A percentile compares a stretch with the other conserved stretches of the same genome.
Conservation (phyloP, 2,329 filamentous ascomycete genomes). For the Penicillium sp. region DNA sequence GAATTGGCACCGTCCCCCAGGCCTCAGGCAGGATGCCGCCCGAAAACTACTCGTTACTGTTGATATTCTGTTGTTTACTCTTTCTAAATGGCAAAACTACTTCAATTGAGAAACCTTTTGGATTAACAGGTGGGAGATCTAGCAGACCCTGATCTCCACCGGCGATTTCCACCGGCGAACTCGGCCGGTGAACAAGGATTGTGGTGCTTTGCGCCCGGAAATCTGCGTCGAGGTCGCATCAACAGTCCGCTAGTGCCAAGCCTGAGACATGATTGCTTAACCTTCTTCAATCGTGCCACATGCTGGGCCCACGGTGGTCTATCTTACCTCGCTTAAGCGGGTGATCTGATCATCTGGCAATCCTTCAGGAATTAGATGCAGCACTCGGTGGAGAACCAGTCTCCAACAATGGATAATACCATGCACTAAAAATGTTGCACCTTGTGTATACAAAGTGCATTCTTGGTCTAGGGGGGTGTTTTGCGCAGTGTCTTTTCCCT, state of each 20-base stretch:
- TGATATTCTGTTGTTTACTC: neutral
- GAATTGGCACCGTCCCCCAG: neutral
- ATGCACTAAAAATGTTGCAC: neutral
- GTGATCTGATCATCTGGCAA: neutral
- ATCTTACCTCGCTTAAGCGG: neutral
- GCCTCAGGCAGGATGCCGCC: neutral
- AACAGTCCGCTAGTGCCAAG: neutral
- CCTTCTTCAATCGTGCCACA: slow-evolving; percentile 1
- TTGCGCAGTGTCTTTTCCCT: neutral
- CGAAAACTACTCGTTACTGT: neutral
- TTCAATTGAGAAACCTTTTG: neutral
- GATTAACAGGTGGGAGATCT: neutral
- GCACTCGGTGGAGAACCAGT: neutral
- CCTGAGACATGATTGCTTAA: slow-evolving; percentile 1
- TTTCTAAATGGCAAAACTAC: neutral
- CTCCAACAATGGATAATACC: neutral
- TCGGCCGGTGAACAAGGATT: slow-evolving; percentile 5
- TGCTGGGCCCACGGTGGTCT: neutral
- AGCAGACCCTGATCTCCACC: neutral
- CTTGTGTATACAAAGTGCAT: neutral
- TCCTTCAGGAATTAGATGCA: slow-evolving; percentile 4
- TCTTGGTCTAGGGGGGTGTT: neutral
- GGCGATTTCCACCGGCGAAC: slow-evolving; percentile 7
- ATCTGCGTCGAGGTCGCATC: neutral
- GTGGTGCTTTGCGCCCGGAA: neutral